Evolutionary conservation across 208 protist genomes (phyloP).

Genomic region (Angomonas desouzai): DNA sequence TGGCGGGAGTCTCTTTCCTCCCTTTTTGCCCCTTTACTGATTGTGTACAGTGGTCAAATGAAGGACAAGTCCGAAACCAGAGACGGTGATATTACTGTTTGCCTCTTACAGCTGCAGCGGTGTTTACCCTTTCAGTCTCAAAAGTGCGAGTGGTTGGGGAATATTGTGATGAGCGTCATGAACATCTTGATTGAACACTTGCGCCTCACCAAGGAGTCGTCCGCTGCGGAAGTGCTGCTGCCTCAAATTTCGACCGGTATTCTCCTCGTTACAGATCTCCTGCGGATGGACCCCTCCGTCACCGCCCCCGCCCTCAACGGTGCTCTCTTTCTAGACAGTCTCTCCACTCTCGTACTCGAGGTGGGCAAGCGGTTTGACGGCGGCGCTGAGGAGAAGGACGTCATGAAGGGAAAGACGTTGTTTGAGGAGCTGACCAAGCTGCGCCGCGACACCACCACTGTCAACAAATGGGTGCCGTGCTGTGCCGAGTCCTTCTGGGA

Average conservation of each 20-base stretch:
- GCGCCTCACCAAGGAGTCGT: background rate
- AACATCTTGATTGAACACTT: background rate
- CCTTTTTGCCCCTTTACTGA: background rate
- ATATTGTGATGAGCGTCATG: constrained; percentile 12
- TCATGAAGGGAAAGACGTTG: background rate
- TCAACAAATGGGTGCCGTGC: background rate
- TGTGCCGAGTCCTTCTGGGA: background rate
- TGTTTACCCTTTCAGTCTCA: constrained; percentile 1
- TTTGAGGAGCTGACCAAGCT: constrained; percentile 1
- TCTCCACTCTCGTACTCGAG: background rate
- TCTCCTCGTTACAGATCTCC: background rate
- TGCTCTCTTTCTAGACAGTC: background rate
- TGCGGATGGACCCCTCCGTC: background rate
- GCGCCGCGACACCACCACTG: too few relatives aligned
- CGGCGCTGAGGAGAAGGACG: background rate
- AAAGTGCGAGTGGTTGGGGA: constrained; percentile 12
- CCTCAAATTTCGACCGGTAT: constrained; percentile 9
- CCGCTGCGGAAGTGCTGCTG: background rate
- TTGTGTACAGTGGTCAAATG: background rate
- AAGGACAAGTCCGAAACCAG: background rate
- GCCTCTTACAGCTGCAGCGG: background rate
- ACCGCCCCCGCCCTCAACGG: background rate
- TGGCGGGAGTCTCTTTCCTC: constrained; percentile 4
- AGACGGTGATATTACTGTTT: background rate
- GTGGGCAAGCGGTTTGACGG: constrained; percentile 1